Base-by-base conservation (phyloP, 306 rosid species). In the Crotalaria pallida region DNA sequence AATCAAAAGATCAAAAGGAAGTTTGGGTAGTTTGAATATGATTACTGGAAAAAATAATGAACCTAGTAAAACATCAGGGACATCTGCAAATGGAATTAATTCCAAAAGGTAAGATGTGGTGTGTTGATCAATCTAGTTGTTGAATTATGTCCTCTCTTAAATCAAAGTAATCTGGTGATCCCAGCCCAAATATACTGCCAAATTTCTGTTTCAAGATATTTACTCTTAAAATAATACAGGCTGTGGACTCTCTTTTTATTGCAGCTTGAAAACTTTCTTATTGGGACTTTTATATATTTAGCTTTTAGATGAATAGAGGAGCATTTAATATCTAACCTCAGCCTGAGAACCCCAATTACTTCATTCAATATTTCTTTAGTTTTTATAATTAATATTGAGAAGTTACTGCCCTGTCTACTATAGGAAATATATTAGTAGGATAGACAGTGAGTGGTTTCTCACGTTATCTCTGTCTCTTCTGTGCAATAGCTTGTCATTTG, bases 21-120 rank as follows among this genome's bases (percentile, higher is more conserved):
- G 97, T 81, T 80, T 90, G 77, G 97, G 98, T 68, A 90, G 97
- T 83, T 87, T 94, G 85, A 94, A 87, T 84, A 94, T 94, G 96
- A 85, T 94, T 71, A 90, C 98, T 2, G 92, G 98, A 83, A 94
- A 88, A 85, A 87, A 85, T 80, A 88, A 83, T 47, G 96, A 88
- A 72, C 90, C 47, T 55, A 78, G 84, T 75, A 94, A 88, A 88
- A 73, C 92, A 59, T 78, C 89, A 7, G 94, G 97, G 36, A 63
- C 90, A 79, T 84, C 96, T 59, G 85, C 88, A 51, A 88, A 88
- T 76, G 98, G 98, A 78, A 63, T 63, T 82, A 83, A 85, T 74
- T 88, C 98, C 61, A 94, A 94, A 80, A 94, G 98, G 98, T 94
- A 65, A 77, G 80, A 52, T 50, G 70, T 41, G 74, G 27, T 36